Base-by-base conservation (phyloP, 2,329 filamentous ascomycete species). In the Plectosphaerella plurivora region DNA sequence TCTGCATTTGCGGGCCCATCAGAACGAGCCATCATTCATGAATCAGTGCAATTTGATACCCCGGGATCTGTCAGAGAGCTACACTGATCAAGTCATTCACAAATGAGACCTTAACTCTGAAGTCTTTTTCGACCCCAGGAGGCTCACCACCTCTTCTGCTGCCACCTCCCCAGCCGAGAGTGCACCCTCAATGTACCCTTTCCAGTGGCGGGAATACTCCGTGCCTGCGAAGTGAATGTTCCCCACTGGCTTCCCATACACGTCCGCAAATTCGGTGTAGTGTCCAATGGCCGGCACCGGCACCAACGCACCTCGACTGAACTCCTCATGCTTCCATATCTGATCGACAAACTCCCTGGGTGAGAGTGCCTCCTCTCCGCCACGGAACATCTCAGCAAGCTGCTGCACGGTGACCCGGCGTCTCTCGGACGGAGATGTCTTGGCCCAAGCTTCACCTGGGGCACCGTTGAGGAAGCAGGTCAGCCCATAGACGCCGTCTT, bases 181-280 rank as follows among this genome's bases (percentile, higher is more conserved):
- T 1, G 76, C 76, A 5, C 76, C 76, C 53, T 79, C 76, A 69
- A 79, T 77, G 55, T 78, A 79, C 0, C 76, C 76, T 51, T 75
- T 76, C 77, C 75, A 79, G 47, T 75, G 71, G 3, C 54, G 65
- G 7, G 70, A 68, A 12, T 70, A 74, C 62, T 79, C 76, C 0
- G 76, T 79, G 0, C 76, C 76, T 3, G 74, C 74, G 57, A 77
- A 79, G 55, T 79, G 74, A 4, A 79, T 25, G 36, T 73, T 69
- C 1, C 69, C 66, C n/a, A 68, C 57, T 0, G 64, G 63, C 46
- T 66, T 65, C 6, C 65, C 64, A 35, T 69, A 64, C 4, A 66
- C 56, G 11, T 58, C 55, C 0, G 57, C 60, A 9, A 61, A 62
- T 16, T 63, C 59, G 1, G 57, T 62, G 18, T 63, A 61, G 37